Evolutionary conservation across 2,329 filamentous ascomycete genomes (phyloP).

Genomic region (Epichloe typhina): DNA sequence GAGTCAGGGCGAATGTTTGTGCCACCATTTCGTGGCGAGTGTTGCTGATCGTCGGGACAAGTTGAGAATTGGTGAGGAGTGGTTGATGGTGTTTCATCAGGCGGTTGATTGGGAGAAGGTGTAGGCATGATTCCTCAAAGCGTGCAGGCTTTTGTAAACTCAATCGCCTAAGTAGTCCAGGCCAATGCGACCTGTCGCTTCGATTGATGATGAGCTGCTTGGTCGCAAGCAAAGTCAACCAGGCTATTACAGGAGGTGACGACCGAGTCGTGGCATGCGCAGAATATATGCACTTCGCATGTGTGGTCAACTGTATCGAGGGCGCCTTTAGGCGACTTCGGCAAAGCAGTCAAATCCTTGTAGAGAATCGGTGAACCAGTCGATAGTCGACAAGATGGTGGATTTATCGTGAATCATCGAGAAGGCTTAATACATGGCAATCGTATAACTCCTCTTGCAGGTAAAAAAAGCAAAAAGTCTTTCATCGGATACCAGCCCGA

Average conservation of each 20-base stretch:
- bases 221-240: not conserved
- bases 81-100: slow-evolving; percentile 22
- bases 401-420: slow-evolving; percentile 2
- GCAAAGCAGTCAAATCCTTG: not conserved
- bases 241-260: not conserved
- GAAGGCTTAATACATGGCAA: slow-evolving; percentile 1
- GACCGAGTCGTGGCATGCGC: too few relatives aligned
- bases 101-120: slow-evolving; percentile 29
- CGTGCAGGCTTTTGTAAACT: not conserved
- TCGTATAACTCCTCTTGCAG: not conserved
- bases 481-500: not conserved
- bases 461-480: not conserved
- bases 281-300: not conserved
- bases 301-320: not conserved
- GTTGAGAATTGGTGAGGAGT: slow-evolving; percentile 26
- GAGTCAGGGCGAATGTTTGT: slow-evolving; percentile 11
- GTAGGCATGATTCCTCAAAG: slow-evolving; percentile 27
- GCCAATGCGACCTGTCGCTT: not conserved
- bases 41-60: slow-evolving; percentile 29
- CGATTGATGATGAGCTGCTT: not conserved
- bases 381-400: slow-evolving; percentile 2
- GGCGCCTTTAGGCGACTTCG: not conserved
- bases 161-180: not conserved
- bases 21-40: slow-evolving; percentile 12
- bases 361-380: not conserved